Base-by-base conservation (phyloP, 1,284 basidiomycete genomes). In the Moniliophthora roreri region DNA sequence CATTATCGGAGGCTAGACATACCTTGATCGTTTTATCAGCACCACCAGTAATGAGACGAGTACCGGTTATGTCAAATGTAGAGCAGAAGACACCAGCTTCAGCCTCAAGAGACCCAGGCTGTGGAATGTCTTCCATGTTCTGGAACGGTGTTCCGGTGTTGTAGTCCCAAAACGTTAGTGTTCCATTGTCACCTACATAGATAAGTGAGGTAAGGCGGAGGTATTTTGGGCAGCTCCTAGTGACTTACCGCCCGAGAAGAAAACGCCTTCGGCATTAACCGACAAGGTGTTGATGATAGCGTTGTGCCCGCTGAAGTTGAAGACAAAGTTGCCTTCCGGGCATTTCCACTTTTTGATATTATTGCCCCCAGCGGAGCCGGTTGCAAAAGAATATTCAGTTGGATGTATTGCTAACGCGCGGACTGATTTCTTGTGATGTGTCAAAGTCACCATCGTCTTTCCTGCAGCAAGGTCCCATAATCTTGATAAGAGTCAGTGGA, bases 311-410 rank as follows among this genome's bases (percentile, higher is more conserved):
- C 85, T 81, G 70, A 98, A 98, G 75, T 98, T 98, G 79, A 89
- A 91, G 7, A 98, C 93, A 61, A 99, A 96, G 1, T 83, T 75
- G 38, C 97, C 97, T 59, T 98, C 94, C 10, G 96, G 96, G 64
- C 93, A 98, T 65, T 96, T 95, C 96, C 96, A 99, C 68, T 98
- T 98, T 71, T 99, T 99, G 76, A 99, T 97, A 70, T 98, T 98
- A 76, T 97, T 97, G 0, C 94, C 95, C 11, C 96, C 96, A 0
- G 95, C 90, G 7, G 92, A 95, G 39, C 92, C 96, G 1, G 91
- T 91, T 5, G 94, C 96, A 64, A 99, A 99, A 37, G 88, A 90
- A 74, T 94, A 99, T 66, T 99, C 95, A 8, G 91, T 93, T 0
- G 96, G 96, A 66, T 98, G 95, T 50, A 98, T 85, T 1, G 95